phyloP scores from a whole-genome alignment of 352 stramenopile genomes.

The Globisporangium viniferum region DNA sequence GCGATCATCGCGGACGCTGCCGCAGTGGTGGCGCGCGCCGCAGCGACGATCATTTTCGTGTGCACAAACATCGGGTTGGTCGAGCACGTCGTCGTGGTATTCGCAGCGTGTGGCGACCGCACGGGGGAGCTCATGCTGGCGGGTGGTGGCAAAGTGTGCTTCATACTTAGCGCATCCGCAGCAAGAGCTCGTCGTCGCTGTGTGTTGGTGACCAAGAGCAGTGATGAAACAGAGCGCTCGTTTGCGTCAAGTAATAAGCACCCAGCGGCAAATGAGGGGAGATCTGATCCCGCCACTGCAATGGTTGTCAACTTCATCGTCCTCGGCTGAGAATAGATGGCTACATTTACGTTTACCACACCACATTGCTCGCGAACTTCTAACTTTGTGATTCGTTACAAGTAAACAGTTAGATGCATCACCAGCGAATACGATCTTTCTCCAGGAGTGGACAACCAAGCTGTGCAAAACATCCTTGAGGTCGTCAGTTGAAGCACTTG shows the following conservation, averaged over 20 bases:
- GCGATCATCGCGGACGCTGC: slow-evolving; percentile 47
- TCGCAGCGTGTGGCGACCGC: neutral
- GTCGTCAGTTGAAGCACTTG: too few relatives aligned
- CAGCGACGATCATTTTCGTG: slow-evolving; percentile 42
- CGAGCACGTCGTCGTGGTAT: slow-evolving; percentile 9
- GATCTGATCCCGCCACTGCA: neutral
- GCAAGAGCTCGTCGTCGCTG: neutral
- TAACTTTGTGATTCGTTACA: neutral
- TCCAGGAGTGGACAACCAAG: too few relatives aligned
- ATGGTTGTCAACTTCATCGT: neutral
- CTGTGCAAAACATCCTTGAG: too few relatives aligned
- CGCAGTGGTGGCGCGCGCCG: slow-evolving; percentile 40
- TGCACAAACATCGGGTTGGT: slow-evolving; percentile 35
- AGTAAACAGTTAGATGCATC: neutral
- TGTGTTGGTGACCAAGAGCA: neutral
- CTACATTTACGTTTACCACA: neutral
- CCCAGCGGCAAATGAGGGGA: neutral
- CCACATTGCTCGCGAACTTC: neutral
- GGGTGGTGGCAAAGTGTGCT: neutral
- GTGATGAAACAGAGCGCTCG: neutral
- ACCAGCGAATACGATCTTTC: too few relatives aligned
- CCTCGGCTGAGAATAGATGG: slow-evolving; percentile 2
- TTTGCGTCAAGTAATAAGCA: neutral
- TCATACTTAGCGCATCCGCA: neutral
- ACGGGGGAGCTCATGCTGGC: neutral